phyloP scores from a whole-genome alignment of 371 early-diverging fungal genomes.

The Apophysomyces trapeziformis region DNA sequence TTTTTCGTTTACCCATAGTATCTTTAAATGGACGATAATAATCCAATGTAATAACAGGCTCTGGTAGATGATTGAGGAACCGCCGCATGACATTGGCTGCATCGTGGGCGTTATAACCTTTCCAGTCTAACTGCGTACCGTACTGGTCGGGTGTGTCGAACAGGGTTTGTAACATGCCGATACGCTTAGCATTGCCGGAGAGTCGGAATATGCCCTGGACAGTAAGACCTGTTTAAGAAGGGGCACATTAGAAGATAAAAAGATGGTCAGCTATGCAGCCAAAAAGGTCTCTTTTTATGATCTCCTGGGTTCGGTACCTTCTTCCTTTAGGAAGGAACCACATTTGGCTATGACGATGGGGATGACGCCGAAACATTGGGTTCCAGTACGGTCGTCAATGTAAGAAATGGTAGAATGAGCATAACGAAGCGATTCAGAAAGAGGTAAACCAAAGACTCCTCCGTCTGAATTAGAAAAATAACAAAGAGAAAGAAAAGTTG shows the following conservation, averaged over 20 bases:
- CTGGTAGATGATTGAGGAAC: constrained; percentile 66
- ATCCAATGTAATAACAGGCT: constrained; percentile 60
- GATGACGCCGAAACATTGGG: constrained; percentile 46
- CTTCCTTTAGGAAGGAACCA: constrained; percentile 57
- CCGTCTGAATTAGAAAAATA: constrained; percentile 19
- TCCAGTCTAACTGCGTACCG: constrained; percentile 58
- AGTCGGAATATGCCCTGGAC: constrained; percentile 67
- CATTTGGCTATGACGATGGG: constrained; percentile 62
- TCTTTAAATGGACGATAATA: constrained; percentile 58
- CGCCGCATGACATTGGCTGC: constrained; percentile 69
- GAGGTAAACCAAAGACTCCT: constrained; percentile 44
- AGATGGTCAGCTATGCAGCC: background rate
- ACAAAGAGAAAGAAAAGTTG: background rate
- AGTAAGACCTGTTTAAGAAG: constrained; percentile 25
- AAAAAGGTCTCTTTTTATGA: background rate
- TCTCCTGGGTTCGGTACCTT: constrained; percentile 38
- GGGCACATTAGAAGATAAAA: background rate
- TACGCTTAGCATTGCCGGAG: constrained; percentile 66
- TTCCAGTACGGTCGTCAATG: constrained; percentile 27
- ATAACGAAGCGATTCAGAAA: constrained; percentile 43
- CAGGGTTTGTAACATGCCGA: constrained; percentile 55
- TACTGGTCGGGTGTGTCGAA: constrained; percentile 62
- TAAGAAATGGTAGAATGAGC: constrained; percentile 46
- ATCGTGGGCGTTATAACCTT: constrained; percentile 65
- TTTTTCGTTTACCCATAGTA: constrained; percentile 43